Evolutionary conservation across 306 rosid genomes (phyloP), one percentile per base, ranked within the genome.

Genomic region (Vicia villosa): DNA sequence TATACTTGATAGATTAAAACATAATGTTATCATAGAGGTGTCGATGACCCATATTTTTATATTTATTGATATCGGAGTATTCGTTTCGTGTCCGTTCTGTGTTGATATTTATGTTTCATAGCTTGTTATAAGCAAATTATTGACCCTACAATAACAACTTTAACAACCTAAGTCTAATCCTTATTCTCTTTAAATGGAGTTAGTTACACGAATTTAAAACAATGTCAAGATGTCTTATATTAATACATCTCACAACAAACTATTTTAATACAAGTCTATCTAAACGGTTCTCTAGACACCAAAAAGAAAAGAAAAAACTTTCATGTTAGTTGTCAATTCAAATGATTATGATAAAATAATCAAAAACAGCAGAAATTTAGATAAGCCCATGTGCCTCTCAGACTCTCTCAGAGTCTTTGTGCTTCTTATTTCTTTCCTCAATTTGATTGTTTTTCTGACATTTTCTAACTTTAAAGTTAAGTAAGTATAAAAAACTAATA

Each of bases 371-470:
- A 43, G 52, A 62, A 63, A 54, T 54, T 49, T 30, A 30, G 51
- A 55, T 63, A 70, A 34, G 40, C 45, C 36, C 38, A 70, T 42
- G 61, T 22, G 68, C 65, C 67, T 70, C 52, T 63, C 66, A 63
- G 63, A n/a, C n/a, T n/a, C 72, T 70, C 67, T 77, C 52, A 70
- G 59, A 54, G 63, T 70, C 77, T 70, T 17, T 70, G 20, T 45
- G 42, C 47, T 37, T 62, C 36, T 22, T 45, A 14, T 41, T 68
- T 36, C 12, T 60, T 42, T 60, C 26, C 12, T 60, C 36, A 21
- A 57, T 36, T 37, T 68, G 12, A 37, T 34, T 17, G 32, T 51
- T 69, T 60, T 69, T 76, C 38, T 49, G 40, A 11, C 64, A 49
- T 37, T 59, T 51, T 19, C 51, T 51, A 77, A 42, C 51, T 52